Percentiles rank a stretch among this genome's conserved stretches.
Evolutionary conservation across 2,329 filamentous ascomycete species (phyloP).

Genomic region (Colletotrichum magnum): DNA sequence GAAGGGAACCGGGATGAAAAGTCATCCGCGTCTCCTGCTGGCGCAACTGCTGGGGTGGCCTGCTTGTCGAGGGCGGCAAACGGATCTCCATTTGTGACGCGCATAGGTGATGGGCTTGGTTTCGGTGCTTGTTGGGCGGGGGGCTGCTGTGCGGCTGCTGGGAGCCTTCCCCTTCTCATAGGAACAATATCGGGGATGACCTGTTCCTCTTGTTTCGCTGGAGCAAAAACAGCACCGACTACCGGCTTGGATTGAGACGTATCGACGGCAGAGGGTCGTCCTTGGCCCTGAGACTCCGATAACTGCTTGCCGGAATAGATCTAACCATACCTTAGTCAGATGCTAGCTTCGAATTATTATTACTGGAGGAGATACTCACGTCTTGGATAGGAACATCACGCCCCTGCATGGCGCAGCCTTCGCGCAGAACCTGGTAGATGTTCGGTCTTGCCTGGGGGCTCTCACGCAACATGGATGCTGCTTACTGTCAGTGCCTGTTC

Average conservation of each 20-base stretch:
- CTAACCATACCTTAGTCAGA: conserved; percentile 57
- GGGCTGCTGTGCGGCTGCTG: conserved; percentile 50
- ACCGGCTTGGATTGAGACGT: conserved; percentile 69
- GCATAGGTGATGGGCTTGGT: conserved; percentile 77
- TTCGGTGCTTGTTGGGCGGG: conserved; percentile 65
- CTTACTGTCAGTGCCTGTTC: conserved; percentile 41
- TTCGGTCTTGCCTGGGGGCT: conserved; percentile 84
- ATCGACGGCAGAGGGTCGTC: conserved; percentile 68
- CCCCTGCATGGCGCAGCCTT: conserved; percentile 91
- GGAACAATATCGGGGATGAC: conserved; percentile 90
- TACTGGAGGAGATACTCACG: conserved; percentile 65
- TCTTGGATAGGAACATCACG: conserved; percentile 90
- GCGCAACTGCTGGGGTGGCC: conserved; percentile 53
- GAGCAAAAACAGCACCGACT: conserved; percentile 86
- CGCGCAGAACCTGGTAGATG: conserved; percentile 92
- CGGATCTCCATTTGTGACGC: conserved; percentile 81
- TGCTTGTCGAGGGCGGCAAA: conserved; percentile 90
- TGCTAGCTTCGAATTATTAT: conserved; percentile 40
- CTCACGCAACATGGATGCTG: conserved; percentile 92
- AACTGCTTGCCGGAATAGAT: conserved; percentile 78
- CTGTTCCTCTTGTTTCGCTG: conserved; percentile 78
- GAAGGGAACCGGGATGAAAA: conserved; percentile 89
- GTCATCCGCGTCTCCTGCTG: conserved; percentile 75
- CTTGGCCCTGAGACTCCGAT: conserved; percentile 70
- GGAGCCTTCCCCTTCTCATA: conserved; percentile 89